A percentile compares a stretch with the other conserved stretches of the same genome.
These are phyloP conservation scores for Erysimum cheiranthoides DNA, from an alignment of 345 rosid species.

Conservation along the genomic window DNA sequence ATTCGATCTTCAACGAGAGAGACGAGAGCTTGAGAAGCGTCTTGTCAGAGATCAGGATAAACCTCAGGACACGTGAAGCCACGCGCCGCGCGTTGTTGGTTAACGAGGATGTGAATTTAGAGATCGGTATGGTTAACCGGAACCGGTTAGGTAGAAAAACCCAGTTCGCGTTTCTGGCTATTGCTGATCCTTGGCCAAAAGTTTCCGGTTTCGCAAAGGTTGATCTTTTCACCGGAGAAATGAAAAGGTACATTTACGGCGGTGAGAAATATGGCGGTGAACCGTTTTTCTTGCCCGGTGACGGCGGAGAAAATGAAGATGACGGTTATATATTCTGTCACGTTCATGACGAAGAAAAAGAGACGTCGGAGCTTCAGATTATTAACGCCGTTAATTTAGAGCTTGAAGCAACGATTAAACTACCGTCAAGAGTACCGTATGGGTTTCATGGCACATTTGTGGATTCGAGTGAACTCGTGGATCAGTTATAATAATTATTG, in stretches of 20 bases:
- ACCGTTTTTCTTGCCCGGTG: conserved; percentile 72
- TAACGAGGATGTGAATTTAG: conserved; percentile 64
- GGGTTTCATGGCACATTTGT: conserved; percentile 97
- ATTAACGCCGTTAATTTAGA: conserved; percentile 68
- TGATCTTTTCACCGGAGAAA: conserved; percentile 72
- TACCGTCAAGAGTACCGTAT: conserved; percentile 92
- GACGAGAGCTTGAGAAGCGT: conserved; percentile 75
- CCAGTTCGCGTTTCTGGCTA: conserved; percentile 77
- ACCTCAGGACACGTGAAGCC: conserved; percentile 72
- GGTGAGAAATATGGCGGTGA: conserved; percentile 78
- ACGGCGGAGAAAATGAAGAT: conserved; percentile 60
- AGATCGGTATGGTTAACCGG: conserved; percentile 94
- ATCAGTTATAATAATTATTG: conserved; percentile 53
- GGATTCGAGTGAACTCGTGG: conserved; percentile 59
- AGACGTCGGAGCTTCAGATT: conserved; percentile 82
- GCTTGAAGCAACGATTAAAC: conserved; percentile 72
- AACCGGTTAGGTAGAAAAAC: conserved; percentile 79
- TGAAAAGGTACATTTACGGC: conserved; percentile 67
- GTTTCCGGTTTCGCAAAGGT: conserved; percentile 92
- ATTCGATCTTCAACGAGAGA: conserved; percentile 91
- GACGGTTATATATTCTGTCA: conserved; percentile 77
- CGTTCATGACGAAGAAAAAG: conserved; percentile 77
- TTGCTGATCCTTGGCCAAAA: conserved; percentile 97
- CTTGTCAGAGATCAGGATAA: conserved; percentile 78
- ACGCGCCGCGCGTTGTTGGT: conserved; percentile 71